A percentile compares a stretch with the other conserved stretches of the same genome.
Conservation (phyloP, 352 stramenopile genomes). For the Globisporangium takayamanum region DNA sequence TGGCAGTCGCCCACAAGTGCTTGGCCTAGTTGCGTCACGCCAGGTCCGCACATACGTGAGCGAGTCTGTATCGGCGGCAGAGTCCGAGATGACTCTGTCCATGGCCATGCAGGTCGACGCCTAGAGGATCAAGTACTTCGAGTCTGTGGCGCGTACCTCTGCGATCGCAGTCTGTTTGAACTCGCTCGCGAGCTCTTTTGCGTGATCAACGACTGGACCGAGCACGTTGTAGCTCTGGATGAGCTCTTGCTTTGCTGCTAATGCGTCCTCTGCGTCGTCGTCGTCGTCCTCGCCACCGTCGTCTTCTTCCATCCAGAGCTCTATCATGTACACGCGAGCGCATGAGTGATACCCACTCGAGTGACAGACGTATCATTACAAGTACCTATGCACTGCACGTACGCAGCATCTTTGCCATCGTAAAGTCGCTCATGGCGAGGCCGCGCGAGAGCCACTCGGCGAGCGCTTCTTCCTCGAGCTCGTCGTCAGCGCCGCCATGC, state of each 20-base stretch:
- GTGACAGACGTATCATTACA: neutral
- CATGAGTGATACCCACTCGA: neutral
- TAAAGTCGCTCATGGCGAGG: constrained; percentile 53
- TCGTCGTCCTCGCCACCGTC: constrained; percentile 27
- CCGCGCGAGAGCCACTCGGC: constrained; percentile 68
- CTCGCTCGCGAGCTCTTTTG: constrained; percentile 31
- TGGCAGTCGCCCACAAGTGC: constrained; percentile 31
- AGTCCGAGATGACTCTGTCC: no score
- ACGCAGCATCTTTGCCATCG: constrained; percentile 76
- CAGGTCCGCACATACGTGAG: neutral
- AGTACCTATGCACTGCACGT: constrained; percentile 4
- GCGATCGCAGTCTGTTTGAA: constrained; percentile 30
- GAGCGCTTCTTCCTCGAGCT: constrained; percentile 65
- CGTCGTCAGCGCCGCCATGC: constrained; percentile 20
- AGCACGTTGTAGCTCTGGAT: constrained; percentile 47
- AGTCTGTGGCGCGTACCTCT: constrained; percentile 13
- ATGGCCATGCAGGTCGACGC: no score
- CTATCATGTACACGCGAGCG: constrained; percentile 16
- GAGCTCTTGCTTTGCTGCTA: constrained; percentile 59
- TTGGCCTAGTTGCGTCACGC: constrained; percentile 19
- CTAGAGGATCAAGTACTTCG: no score
- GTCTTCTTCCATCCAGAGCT: constrained; percentile 65
- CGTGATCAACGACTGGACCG: constrained; percentile 32
- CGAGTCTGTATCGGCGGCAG: no score
- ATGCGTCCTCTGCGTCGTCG: constrained; percentile 21